Base-by-base conservation (phyloP, 2,329 filamentous ascomycete genomes). In the Colletotrichum sp. region DNA sequence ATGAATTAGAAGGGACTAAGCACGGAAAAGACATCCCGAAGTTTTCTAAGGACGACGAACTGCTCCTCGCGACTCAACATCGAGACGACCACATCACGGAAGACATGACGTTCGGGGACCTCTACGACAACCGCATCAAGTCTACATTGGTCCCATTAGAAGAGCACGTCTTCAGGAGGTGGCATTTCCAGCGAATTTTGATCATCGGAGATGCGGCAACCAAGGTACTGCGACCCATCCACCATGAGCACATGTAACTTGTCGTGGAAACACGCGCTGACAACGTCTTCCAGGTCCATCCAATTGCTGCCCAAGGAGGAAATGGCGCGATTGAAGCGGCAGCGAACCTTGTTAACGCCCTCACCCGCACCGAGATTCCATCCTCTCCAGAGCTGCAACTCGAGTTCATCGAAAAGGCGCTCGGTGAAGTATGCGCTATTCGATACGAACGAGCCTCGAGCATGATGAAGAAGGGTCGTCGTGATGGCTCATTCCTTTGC, bases 171-270 rank as follows among this genome's bases (percentile, higher is more conserved):
- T 82, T 85, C 30, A 75, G 82, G 12, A 80, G 82, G 39, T 87
- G 86, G 83, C 81, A 84, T 66, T 86, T 81, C 39, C 80, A 82
- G 13, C 79, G 87, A 12, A 82, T 86, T 3, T 79, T 87, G 2
- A 79, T 82, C 1, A 81, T 88, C 7, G 86, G 86, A 1, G 86
- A 88, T 76, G 81, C 86, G 1, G 84, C 82, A 7, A 86, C 88
- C 75, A 88, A 87, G 81, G 84, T 83, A 48, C 19, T 48, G n/a
- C n/a, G 44, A 48, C 44, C 44, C 11, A 48, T 22, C 11, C n/a
- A 22, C n/a, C 3, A 22, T 48, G 78, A 57, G 0, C 5, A 6
- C 1, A 15, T 12, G 0, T 13, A 5, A 0, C 12, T 12, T 13
- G 12, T 11, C 27, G 7, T 8, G 11, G 5, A 13, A n/a, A 7